These are phyloP conservation scores for Teunomyces barrocoloradensis DNA, from an alignment of 805 yeast genomes.

Conservation along the genomic window DNA sequence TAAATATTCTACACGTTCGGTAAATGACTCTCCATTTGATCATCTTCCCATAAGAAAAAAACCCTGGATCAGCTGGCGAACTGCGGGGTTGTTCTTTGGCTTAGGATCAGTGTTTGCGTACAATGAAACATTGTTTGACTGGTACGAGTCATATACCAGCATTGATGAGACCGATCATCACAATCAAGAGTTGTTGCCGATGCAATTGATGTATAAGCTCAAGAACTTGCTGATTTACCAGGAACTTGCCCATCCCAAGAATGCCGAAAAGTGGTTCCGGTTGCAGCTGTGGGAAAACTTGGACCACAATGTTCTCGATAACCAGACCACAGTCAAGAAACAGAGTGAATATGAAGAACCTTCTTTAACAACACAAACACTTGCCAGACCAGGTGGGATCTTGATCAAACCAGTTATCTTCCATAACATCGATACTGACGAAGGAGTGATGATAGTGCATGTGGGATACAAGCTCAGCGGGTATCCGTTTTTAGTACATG, in stretches of 20 bases:
- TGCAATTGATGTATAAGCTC: constrained; percentile 47
- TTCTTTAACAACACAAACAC: constrained; percentile 38
- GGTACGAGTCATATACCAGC: constrained; percentile 25
- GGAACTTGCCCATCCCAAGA: constrained; percentile 43
- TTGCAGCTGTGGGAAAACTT: constrained; percentile 44
- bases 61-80: constrained; percentile 31
- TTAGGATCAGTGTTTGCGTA: constrained; percentile 35
- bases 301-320: constrained; percentile 35
- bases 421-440: constrained; percentile 52
- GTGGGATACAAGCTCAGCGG: constrained; percentile 80
- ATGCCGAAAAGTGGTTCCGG: constrained; percentile 46
- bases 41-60: constrained; percentile 22
- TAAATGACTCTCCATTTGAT: constrained; percentile 31
- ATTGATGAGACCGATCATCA: constrained; percentile 18
- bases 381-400: constrained; percentile 76
- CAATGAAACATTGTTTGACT: constrained; percentile 29
- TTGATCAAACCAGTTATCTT: constrained; percentile 71
- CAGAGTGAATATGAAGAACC: constrained; percentile 17
- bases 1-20: constrained; percentile 18
- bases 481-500: constrained; percentile 84
- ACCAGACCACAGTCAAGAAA: constrained; percentile 10
- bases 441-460: constrained; percentile 67
- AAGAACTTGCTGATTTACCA: constrained; percentile 51
- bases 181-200: constrained; percentile 24
- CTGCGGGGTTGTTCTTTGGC: constrained; percentile 24